These are phyloP conservation scores for Pulveroboletus ravenelii DNA, from an alignment of 768 basidiomycete species.

Conservation along the genomic window DNA sequence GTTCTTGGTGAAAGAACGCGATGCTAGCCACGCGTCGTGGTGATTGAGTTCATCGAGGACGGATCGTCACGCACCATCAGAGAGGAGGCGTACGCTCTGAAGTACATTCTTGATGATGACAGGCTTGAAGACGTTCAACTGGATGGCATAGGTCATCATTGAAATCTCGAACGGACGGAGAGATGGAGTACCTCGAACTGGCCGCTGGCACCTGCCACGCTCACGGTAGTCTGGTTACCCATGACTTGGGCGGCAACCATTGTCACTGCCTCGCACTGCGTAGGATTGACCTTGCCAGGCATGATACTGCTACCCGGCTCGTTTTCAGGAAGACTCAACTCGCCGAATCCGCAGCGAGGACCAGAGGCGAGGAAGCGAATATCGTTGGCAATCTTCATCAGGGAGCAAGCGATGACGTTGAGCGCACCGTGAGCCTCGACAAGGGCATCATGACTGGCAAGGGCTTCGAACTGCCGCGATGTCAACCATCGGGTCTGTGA, in stretches of 20 bases:
- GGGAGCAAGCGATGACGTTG: conserved; percentile 91
- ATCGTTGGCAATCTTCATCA: conserved; percentile 99
- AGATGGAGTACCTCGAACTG: conserved; percentile 83
- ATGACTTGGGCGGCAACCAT: conserved; percentile 99
- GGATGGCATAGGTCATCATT: conserved; percentile 5
- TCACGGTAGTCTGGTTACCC: conserved; percentile 93
- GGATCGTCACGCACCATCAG: conserved; percentile 62
- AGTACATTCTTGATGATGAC: conserved; percentile 98
- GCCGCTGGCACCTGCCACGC: conserved; percentile 88
- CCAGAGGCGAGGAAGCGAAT: conserved; percentile 97
- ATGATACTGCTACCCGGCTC: conserved; percentile 99
- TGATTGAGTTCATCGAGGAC: not conserved
- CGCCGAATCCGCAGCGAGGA: conserved; percentile 95
- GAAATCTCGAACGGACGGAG: conserved; percentile 2
- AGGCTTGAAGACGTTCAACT: conserved; percentile 99
- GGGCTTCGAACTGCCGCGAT: conserved; percentile 79
- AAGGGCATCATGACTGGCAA: conserved; percentile 96
- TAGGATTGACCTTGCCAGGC: conserved; percentile 99
- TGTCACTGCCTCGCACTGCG: conserved; percentile 96
- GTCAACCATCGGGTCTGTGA: conserved; percentile 3
- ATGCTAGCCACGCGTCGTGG: conserved; percentile 40
- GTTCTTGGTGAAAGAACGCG: conserved; percentile 94
- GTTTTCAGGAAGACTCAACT: conserved; percentile 92
- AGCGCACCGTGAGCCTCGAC: conserved; percentile 97
- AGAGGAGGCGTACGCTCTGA: conserved; percentile 89